phyloP scores from a whole-genome alignment of 2,329 filamentous ascomycete genomes.

The Akanthomyces dipterigenus region DNA sequence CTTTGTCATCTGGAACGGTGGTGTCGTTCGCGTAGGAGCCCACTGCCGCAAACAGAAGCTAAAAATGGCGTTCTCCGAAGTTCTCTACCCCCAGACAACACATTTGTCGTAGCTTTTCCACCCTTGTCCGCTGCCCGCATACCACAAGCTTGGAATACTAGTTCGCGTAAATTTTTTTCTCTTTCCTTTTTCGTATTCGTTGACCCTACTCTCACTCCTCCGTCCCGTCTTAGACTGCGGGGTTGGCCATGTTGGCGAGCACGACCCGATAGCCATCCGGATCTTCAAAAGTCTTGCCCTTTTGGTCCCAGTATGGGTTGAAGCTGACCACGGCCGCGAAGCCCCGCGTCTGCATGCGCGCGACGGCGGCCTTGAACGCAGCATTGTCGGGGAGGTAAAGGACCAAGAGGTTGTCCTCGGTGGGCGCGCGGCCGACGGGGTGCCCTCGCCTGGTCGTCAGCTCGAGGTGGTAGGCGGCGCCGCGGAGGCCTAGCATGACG shows the following conservation, averaged over 20 bases:
- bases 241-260: constrained; percentile 25
- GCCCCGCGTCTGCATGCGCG: constrained; percentile 28
- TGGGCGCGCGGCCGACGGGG: constrained; percentile 29
- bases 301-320: constrained; percentile 39
- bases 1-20: neutral
- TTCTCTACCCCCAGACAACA: neutral
- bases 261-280: constrained; percentile 39
- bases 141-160: neutral
- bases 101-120: neutral
- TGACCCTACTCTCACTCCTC: neutral
- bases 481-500: constrained; percentile 33
- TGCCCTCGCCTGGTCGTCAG: constrained; percentile 31
- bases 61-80: neutral
- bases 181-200: neutral
- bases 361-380: constrained; percentile 24
- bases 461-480: constrained; percentile 35
- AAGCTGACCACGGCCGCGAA: constrained; percentile 29
- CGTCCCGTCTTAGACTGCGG: neutral
- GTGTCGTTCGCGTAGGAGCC: neutral
- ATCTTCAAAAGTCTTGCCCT: constrained; percentile 38
- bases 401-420: constrained; percentile 36
- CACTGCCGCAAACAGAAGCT: neutral
- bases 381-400: constrained; percentile 32
- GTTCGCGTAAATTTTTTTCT: neutral
- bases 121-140: neutral